phyloP scores from a whole-genome alignment of 2,329 filamentous ascomycete genomes.

The Fusarium praegraminearum region DNA sequence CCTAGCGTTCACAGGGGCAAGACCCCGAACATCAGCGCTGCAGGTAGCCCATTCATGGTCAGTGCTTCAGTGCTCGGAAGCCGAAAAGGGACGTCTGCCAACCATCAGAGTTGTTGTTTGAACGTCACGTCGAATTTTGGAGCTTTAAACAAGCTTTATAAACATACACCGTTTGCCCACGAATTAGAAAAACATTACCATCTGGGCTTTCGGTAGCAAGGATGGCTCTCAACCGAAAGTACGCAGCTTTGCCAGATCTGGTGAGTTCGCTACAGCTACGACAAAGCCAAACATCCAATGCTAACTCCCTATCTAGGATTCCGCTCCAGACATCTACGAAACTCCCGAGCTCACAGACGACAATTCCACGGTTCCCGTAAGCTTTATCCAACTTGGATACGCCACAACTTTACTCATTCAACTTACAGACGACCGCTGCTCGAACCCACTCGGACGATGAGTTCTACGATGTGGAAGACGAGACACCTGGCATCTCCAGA shows the following conservation, averaged over 20 bases:
- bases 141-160: not conserved
- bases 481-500: conserved; percentile 77
- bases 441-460: conserved; percentile 71
- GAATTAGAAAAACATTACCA: not conserved
- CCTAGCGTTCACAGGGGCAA: conserved; percentile 13
- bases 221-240: conserved; percentile 85
- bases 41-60: conserved; percentile 9
- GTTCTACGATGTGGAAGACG: conserved; percentile 72
- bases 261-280: conserved; percentile 58
- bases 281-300: conserved; percentile 8
- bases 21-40: conserved; percentile 18
- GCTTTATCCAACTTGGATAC: conserved; percentile 44
- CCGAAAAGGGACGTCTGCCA: conserved; percentile 20
- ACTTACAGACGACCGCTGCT: conserved; percentile 64
- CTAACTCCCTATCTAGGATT: conserved; percentile 70
- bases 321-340: conserved; percentile 95
- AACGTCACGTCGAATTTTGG: conserved; percentile 6
- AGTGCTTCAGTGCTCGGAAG: conserved; percentile 24
- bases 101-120: conserved; percentile 21
- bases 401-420: conserved; percentile 40
- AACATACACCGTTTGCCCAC: not conserved
- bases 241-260: conserved; percentile 82
- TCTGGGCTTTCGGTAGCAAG: not conserved
- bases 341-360: conserved; percentile 94
- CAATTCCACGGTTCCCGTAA: conserved; percentile 83